Evolutionary conservation across 2,329 filamentous ascomycete genomes (phyloP).

Genomic region (Myriosclerotinia duriaeana): DNA sequence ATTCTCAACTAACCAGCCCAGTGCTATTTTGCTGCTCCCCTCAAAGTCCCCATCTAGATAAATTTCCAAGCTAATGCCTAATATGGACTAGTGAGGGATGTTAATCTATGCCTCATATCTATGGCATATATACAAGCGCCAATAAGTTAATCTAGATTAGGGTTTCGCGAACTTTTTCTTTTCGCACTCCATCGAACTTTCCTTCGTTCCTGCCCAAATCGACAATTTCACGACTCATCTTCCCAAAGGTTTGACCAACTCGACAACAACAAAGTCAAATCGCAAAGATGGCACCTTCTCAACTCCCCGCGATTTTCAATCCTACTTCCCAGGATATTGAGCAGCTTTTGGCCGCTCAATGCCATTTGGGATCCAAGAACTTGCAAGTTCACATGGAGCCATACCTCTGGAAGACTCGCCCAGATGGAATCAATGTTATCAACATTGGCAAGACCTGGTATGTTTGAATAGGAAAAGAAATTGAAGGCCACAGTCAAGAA

Average conservation of each 20-base stretch:
- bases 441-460: conserved; percentile 99
- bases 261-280: conserved; percentile 45
- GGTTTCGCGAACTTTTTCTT: conserved; percentile 24
- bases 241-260: conserved; percentile 37
- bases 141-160: conserved; percentile 24
- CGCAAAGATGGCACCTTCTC: conserved; percentile 89
- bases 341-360: conserved; percentile 96
- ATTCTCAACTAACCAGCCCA: not conserved
- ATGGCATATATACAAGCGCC: not conserved
- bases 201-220: conserved; percentile 32
- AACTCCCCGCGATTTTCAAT: conserved; percentile 94
- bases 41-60: conserved; percentile 23
- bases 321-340: conserved; percentile 97
- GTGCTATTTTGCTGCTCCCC: conserved; percentile 11
- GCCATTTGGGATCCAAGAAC: conserved; percentile 98
- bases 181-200: conserved; percentile 23
- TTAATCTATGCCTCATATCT: not conserved
- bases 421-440: conserved; percentile 96
- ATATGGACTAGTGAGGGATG: conserved; percentile 33
- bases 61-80: conserved; percentile 31
- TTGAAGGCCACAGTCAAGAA: conserved; percentile 54
- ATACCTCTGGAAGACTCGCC: conserved; percentile 99
- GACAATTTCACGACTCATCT: conserved; percentile 24
- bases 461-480: conserved; percentile 39
- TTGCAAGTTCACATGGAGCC: conserved; percentile 99